These are phyloP conservation scores for Panaeolus papilionaceus DNA, from an alignment of 768 basidiomycete genomes.

Conservation along the genomic window DNA sequence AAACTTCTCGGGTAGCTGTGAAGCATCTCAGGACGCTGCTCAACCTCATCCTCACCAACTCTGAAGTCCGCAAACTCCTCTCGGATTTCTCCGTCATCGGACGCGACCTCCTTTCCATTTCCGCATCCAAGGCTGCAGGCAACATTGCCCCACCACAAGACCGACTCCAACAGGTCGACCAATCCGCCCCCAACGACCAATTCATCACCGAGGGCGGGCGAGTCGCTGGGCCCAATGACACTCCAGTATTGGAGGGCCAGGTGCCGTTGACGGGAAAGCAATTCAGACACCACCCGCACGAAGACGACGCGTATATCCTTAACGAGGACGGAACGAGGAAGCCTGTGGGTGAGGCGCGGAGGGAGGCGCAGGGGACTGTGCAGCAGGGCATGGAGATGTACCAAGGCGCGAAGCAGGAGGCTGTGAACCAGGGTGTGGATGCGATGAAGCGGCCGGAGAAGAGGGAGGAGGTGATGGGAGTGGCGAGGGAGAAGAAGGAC, in stretches of 20 bases:
- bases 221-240: constrained; percentile 35
- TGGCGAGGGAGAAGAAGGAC: constrained; percentile 15
- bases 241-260: constrained; percentile 39
- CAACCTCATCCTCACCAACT: constrained; percentile 89
- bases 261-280: constrained; percentile 39
- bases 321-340: constrained; percentile 40
- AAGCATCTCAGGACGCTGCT: constrained; percentile 89
- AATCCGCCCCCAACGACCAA: constrained; percentile 70
- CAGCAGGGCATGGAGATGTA: constrained; percentile 19
- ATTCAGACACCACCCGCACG: constrained; percentile 54
- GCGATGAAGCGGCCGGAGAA: constrained; percentile 2
- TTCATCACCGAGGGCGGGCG: constrained; percentile 60
- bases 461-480: constrained; percentile 2
- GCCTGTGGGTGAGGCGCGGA: constrained; percentile 30
- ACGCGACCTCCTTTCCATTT: constrained; percentile 82
- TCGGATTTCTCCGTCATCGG: constrained; percentile 80
- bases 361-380: constrained; percentile 23
- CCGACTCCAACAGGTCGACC: constrained; percentile 66
- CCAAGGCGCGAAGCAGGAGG: constrained; percentile 14
- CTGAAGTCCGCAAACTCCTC: constrained; percentile 89
- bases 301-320: constrained; percentile 43
- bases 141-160: constrained; percentile 71
- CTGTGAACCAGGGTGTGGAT: neutral
- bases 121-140: constrained; percentile 73
- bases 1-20: constrained; percentile 55